phyloP scores from a whole-genome alignment of 1,139 yeast genomes.

The Debaryomycetaceae sp. region DNA sequence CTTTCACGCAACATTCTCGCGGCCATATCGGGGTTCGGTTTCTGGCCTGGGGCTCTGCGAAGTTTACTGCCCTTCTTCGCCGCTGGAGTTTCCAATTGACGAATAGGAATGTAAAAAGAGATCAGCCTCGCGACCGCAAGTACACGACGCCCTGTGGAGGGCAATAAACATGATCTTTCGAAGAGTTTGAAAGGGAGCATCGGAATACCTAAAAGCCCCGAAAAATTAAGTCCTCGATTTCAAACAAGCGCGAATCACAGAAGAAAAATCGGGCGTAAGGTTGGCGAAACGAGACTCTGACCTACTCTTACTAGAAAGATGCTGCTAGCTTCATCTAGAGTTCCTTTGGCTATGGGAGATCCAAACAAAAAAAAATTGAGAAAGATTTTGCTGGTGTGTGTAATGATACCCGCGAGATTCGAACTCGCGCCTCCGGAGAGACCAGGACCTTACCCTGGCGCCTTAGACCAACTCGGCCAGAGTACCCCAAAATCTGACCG shows the following conservation, averaged over 20 bases:
- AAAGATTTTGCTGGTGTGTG: constrained; percentile 11
- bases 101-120: too few relatives aligned
- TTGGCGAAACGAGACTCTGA: background rate
- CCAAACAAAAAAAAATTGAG: constrained; percentile 1
- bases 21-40: background rate
- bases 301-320: too few relatives aligned
- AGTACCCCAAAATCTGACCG: constrained; percentile 35
- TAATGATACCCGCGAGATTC: constrained; percentile 44
- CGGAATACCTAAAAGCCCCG: background rate
- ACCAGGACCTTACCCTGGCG: constrained; percentile 45
- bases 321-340: too few relatives aligned
- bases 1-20: background rate
- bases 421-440: constrained; percentile 51
- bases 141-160: too few relatives aligned
- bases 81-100: too few relatives aligned
- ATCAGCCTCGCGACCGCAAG: too few relatives aligned
- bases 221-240: background rate
- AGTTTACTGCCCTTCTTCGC: background rate
- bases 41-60: background rate
- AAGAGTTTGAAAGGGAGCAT: background rate
- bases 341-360: too few relatives aligned
- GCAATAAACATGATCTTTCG: background rate
- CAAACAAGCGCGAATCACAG: too few relatives aligned
- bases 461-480: constrained; percentile 42
- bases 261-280: background rate